Base-by-base conservation (phyloP, 108 stramenopile genomes). In the Thalassiosira profunda region DNA sequence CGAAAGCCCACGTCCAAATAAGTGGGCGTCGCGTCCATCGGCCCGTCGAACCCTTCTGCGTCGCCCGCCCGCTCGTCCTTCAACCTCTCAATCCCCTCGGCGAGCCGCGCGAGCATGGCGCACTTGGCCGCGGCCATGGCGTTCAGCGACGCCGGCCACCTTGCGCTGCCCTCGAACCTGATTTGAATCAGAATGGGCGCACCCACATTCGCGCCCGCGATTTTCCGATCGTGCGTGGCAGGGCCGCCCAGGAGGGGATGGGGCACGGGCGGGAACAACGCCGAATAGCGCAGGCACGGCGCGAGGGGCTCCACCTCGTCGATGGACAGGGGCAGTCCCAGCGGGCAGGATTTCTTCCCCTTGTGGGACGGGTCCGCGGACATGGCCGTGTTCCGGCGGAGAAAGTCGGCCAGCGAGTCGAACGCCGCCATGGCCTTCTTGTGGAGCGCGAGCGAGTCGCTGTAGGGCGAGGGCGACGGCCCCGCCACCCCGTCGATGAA, bases 71-170 rank as follows among this genome's bases (percentile, higher is more conserved):
- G n/a, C 38, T 51, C 30, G 15, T 10, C n/a, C 47, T 84, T 81
- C 76, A 88, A 74, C 28, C 66, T 63, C 59, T 95, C 87, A 49
- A 95, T 90, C 0, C 85, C 87, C 20, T 92, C 84, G 7, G 86
- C 88, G 18, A 95, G 57, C 59, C 89, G 87, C 30, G 89, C 57
- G 14, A 95, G 67, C 89, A 95, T 92, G 47, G 94, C 94, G 38
- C 89, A 90, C 60, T 95, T 95, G 2, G 94, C 94, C 21, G 94
- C 94, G 29, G 86, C 88, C 67, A 95, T 95, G 5, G 94, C 91
- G 60, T 74, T 80, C 57, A 95, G 44, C 42, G 90, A 89, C 1
- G 84, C 76, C 0, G 94, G 94, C 94, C 94, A 95, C 59, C 89
- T 95, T 7, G 86, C 88, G 9, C 84, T 90, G 8, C 80, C 53